These are phyloP conservation scores for Raddia distichophylla DNA, from an alignment of 176 grass and related monocot genomes.

Conservation along the genomic window DNA sequence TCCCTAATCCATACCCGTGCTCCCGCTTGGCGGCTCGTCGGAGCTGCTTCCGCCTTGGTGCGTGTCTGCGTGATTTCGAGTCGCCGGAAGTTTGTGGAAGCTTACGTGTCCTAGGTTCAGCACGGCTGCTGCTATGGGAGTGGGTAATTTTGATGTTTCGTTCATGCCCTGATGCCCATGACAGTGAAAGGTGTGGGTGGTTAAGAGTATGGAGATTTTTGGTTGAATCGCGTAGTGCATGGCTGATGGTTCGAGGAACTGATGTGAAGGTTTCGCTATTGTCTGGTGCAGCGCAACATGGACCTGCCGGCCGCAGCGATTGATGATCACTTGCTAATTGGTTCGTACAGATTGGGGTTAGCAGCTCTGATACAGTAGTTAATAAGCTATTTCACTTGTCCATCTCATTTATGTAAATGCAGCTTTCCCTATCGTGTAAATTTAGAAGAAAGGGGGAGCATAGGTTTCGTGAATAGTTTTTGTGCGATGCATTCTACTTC, in stretches of 20 bases:
- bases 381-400: conserved; percentile 15
- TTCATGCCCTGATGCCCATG: not conserved
- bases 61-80: conserved; percentile 24
- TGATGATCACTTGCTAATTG: conserved; percentile 17
- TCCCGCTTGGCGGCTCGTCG: conserved; percentile 18
- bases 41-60: not conserved
- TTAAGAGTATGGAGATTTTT: not conserved
- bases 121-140: not conserved
- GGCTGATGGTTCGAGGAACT: not conserved
- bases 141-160: conserved; percentile 7
- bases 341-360: not conserved
- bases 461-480: not conserved
- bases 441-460: not conserved
- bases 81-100: conserved; percentile 7
- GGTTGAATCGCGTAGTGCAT: not conserved
- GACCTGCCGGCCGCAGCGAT: not conserved
- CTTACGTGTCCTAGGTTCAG: not conserved
- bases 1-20: not conserved
- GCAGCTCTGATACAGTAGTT: not conserved
- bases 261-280: not conserved
- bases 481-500: conserved; percentile 2
- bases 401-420: conserved; percentile 1
- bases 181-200: not conserved
- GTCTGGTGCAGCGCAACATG: not conserved
- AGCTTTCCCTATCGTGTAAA: not conserved